A percentile compares a stretch with the other conserved stretches of the same genome.
phyloP scores from a whole-genome alignment of 2,329 filamentous ascomycete genomes.

The Fonsecaea erecta region DNA sequence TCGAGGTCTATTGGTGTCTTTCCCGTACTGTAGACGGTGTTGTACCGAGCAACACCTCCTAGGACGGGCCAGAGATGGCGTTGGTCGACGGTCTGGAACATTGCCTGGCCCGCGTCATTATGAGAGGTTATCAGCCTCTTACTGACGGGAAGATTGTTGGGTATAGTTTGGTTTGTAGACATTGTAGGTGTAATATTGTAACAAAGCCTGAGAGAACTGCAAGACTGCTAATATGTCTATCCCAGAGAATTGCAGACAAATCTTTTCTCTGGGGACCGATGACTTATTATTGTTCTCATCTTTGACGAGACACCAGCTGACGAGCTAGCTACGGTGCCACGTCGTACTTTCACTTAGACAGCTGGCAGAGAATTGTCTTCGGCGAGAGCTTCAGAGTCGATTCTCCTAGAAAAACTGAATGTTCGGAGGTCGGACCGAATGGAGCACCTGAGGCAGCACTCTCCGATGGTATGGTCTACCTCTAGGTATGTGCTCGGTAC shows the following conservation, averaged over 20 bases:
- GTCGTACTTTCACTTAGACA: not conserved
- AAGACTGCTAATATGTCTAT: not conserved
- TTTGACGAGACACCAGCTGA: slow-evolving; percentile 1
- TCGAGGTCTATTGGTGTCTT: slow-evolving; percentile 5
- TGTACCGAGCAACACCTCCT: slow-evolving; percentile 1
- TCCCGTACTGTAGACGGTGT: slow-evolving; percentile 1
- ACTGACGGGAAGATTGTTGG: slow-evolving; percentile 5
- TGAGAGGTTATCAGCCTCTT: slow-evolving; percentile 3
- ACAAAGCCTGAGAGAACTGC: slow-evolving; percentile 3
- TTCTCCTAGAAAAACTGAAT: slow-evolving; percentile 3
- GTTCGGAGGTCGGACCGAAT: slow-evolving; percentile 2
- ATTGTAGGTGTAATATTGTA: not conserved
- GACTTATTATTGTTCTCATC: slow-evolving; percentile 5
- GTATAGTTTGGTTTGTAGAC: not conserved
- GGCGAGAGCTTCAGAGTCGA: not conserved
- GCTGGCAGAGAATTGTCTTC: slow-evolving; percentile 6
- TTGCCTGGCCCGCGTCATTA: not conserved
- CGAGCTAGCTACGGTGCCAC: slow-evolving; percentile 4
- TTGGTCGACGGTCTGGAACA: slow-evolving; percentile 1
- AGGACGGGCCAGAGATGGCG: not conserved
- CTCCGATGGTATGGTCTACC: not conserved
- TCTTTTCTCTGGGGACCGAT: not conserved
- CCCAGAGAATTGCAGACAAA: slow-evolving; percentile 3
- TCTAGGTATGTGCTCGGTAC: not conserved
- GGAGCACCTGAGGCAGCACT: not conserved